Evolutionary conservation across 441 rosid species (phyloP).

Genomic region (Mallotus japonicus): DNA sequence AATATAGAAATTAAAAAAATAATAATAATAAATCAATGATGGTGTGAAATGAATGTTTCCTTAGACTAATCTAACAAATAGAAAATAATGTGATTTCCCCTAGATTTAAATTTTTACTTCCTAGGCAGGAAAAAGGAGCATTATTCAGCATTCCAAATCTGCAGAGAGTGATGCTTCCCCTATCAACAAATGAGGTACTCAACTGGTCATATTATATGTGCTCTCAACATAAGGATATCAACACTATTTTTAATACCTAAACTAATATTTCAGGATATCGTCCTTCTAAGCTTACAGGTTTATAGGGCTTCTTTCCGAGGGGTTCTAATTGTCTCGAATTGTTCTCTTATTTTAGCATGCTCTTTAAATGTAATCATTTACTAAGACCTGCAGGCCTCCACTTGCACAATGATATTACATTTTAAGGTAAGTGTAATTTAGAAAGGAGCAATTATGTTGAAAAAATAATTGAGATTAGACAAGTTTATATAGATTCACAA

Average conservation of each 20-base stretch:
- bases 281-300: not conserved
- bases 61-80: not conserved
- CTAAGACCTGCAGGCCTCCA: not conserved
- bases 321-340: not conserved
- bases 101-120: not conserved
- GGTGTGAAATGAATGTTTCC: not conserved
- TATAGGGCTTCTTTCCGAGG: not conserved
- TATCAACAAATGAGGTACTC: not conserved
- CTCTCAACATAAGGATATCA: not conserved
- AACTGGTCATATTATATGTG: not conserved
- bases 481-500: too few species aligned
- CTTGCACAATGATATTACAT: not conserved
- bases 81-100: not conserved
- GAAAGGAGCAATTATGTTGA: not conserved
- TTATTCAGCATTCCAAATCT: not conserved
- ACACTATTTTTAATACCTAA: not conserved
- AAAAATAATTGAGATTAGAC: not conserved
- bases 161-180: not conserved
- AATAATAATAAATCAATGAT: not conserved
- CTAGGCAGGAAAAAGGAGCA: not conserved
- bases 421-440: not conserved
- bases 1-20: not conserved
- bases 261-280: not conserved
- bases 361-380: not conserved
- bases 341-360: not conserved